Base-by-base conservation (phyloP, 2,329 filamentous ascomycete species). In the Periconia sp. region DNA sequence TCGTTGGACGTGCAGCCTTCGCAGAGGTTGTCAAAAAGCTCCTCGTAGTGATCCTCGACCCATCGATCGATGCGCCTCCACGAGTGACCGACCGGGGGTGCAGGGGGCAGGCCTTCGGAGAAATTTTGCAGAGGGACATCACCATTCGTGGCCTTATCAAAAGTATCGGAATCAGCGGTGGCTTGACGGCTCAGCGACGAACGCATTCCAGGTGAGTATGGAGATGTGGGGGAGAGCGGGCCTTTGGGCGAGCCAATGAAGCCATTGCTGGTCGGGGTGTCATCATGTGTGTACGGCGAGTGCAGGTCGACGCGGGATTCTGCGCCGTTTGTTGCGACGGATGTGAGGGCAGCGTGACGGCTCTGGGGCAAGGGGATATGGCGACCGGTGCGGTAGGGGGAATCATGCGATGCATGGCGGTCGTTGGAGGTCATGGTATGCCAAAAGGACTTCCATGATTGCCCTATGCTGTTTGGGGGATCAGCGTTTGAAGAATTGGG, bases 91-190 rank as follows among this genome's bases (percentile, higher is more conserved):
- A 96, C 87, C 7, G 94, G 92, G 2, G 94, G 94, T 8, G 94
- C 86, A 2, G 94, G 94, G 2, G 94, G 92, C 20, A 91, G 83
- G 52, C 94, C 94, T 62, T 97, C 92, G 67, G 89, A 86, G 77
- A 99, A 99, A 57, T 89, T 89, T 77, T 97, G 94, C 91, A 99
- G 94, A 63, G 89, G 93, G 58, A 99, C 96, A 74, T 97, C 93
- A 60, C 90, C 90, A 6, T 77, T 85, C 77, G 77, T 86, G 62
- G 87, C 83, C 54, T 85, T 85, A 70, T 94, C 90, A 64, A 74
- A 73, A 8, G 71, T 57, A 48, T 71, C 70, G 45, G 64, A 65
- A 49, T 73, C 69, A 61, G 85, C 84, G 56, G 81, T 85, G 35
- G 85, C 81, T 65, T 85, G 82, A 58, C 83, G 83, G 63, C 88